Conservation (phyloP, 2,329 filamentous ascomycete species). For the Fusarium incarnatum region DNA sequence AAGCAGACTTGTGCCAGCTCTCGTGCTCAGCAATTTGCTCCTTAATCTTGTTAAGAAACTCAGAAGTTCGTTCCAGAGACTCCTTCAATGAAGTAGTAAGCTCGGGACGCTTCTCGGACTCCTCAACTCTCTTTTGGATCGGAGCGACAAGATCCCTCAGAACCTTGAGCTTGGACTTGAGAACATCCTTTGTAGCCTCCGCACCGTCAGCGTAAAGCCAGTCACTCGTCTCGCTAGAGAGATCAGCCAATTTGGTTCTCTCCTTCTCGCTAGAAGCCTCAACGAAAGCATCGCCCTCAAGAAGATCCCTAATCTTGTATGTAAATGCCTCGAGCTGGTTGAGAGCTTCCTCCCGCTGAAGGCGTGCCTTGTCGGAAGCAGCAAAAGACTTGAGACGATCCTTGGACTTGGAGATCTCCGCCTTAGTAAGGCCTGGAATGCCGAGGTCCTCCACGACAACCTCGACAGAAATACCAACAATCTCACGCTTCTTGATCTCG, state of each 20-base stretch:
- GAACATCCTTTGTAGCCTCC: constrained; percentile 77
- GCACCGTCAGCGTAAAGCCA: constrained; percentile 92
- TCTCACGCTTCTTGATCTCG: constrained; percentile 69
- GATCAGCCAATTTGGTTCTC: constrained; percentile 73
- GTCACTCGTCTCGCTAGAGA: constrained; percentile 77
- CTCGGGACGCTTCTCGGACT: constrained; percentile 77
- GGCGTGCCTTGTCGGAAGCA: constrained; percentile 81
- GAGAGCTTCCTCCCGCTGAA: constrained; percentile 83
- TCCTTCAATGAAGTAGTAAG: constrained; percentile 75
- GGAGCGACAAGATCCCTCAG: constrained; percentile 83
- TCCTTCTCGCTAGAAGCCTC: constrained; percentile 76
- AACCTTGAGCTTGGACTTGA: constrained; percentile 80
- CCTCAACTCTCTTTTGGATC: constrained; percentile 79
- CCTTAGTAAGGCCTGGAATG: constrained; percentile 60
- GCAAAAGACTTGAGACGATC: constrained; percentile 87
- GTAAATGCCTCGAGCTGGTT: constrained; percentile 96
- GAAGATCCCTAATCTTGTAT: constrained; percentile 85
- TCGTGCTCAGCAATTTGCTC: constrained; percentile 77
- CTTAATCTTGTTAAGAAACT: constrained; percentile 77
- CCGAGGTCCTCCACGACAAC: constrained; percentile 63
- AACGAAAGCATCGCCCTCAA: constrained; percentile 81
- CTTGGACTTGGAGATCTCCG: constrained; percentile 65
- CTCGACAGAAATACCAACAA: constrained; percentile 65
- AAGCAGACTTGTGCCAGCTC: constrained; percentile 66
- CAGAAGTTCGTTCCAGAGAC: constrained; percentile 76